Percentiles rank a stretch among this genome's conserved stretches.
These are phyloP conservation scores for Tolypocladium ophioglossoides DNA, from an alignment of 2,329 filamentous ascomycete species.

Conservation along the genomic window DNA sequence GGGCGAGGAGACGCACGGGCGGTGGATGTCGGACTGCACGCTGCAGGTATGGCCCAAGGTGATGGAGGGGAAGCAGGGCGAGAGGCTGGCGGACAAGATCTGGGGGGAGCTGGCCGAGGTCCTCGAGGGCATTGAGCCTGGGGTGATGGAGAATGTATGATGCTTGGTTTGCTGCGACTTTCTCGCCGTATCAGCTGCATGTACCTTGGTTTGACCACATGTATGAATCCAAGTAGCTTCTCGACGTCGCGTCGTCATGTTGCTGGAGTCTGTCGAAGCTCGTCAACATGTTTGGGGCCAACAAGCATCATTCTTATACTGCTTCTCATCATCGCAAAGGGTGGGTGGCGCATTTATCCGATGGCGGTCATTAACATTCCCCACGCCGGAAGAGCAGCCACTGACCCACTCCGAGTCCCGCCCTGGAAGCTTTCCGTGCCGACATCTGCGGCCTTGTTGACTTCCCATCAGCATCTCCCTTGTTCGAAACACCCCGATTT, in stretches of 20 bases:
- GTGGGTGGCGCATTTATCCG: too few relatives aligned
- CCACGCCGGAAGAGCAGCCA: not conserved
- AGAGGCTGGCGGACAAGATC: slow-evolving; percentile 21
- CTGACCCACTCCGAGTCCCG: not conserved
- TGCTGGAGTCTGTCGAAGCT: too few relatives aligned
- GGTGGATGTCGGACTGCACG: slow-evolving; percentile 25
- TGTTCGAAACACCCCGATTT: not conserved
- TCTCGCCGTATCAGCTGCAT: not conserved
- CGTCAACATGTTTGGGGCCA: too few relatives aligned
- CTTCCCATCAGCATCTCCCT: not conserved
- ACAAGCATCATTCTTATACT: too few relatives aligned
- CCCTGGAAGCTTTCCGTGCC: too few relatives aligned
- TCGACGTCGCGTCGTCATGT: too few relatives aligned
- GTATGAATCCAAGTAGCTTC: too few relatives aligned
- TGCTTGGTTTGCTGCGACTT: not conserved
- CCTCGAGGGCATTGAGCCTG: slow-evolving; percentile 31
- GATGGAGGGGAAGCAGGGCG: slow-evolving; percentile 24
- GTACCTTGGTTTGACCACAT: too few relatives aligned
- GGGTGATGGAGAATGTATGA: slow-evolving; percentile 22
- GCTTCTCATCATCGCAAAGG: too few relatives aligned
- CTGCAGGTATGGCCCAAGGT: slow-evolving; percentile 11
- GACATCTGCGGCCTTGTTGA: not conserved
- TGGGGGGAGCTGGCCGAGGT: slow-evolving; percentile 31
- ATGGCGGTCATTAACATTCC: not conserved
- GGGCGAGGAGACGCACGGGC: slow-evolving; percentile 27